Evolutionary conservation across 192 early-diverging fungal genomes (phyloP), one percentile per base, ranked within the genome.

Genomic region (Linnemannia elongata): DNA sequence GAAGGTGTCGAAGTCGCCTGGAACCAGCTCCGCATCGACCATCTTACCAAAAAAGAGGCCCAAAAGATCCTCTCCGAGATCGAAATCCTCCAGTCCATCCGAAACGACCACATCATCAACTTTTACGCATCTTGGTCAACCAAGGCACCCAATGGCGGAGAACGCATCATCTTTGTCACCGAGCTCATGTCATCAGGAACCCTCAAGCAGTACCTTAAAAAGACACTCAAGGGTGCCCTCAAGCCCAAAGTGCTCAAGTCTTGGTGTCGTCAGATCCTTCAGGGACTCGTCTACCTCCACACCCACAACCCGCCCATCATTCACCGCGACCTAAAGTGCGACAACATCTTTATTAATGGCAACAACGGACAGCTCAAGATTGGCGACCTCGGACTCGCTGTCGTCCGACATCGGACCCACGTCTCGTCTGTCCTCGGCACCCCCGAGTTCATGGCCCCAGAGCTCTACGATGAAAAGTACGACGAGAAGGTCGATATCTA

Each of bases 381-480:
- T 83, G 96, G 96, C 6, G 96, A 97, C 81, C 89, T 97, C 70
- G 96, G 96, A 15, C 88, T 96, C 17, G 95, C 95, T 13, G 91
- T 93, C 10, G 91, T 94, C 41, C 94, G 94, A 57, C 82, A 89
- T 76, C 68, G 85, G 27, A 93, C 95, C 52, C 95, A 95, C 83
- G 90, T 92, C 35, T 94, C 93, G 6, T 94, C 93, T n/a, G 95
- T 95, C 52, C 89, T 96, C 33, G 95, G 94, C 39, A 95, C 94
- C 0, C 96, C 95, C 42, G 95, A 97, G 86, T 97, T 97, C 85
- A 97, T 97, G 96, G 96, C 96, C 0, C 96, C 96, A 5, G 96
- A 97, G 75, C 91, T 97, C 85, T 97, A 97, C 76, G 96, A 97
- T 76, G 96, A 97, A 80, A 91, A 94, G 33, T 97, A 97, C 87